Conservation (phyloP, 352 stramenopile genomes). For the Phytophthora fragariaefolia region DNA sequence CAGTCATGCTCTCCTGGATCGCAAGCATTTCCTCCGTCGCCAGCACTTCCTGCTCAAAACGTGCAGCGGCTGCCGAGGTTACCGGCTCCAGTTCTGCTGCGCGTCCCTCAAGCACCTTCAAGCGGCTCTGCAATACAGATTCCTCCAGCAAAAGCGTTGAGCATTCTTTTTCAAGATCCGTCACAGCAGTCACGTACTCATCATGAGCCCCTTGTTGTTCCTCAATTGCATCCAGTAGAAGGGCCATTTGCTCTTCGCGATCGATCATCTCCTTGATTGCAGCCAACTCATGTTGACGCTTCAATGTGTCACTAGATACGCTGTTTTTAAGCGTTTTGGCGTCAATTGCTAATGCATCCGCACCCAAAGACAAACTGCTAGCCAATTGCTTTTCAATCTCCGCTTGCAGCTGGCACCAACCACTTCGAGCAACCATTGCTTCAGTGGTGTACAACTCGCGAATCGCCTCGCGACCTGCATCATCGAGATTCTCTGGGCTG, state of each 20-base stretch:
- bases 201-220: conserved; percentile 73
- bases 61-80: conserved; percentile 32
- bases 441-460: conserved; percentile 56
- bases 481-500: conserved; percentile 41
- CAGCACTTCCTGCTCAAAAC: conserved; percentile 51
- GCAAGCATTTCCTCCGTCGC: conserved; percentile 55
- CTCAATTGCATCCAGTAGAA: conserved; percentile 79
- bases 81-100: conserved; percentile 57
- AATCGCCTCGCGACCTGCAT: conserved; percentile 45
- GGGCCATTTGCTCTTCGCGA: conserved; percentile 70
- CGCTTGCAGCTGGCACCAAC: conserved; percentile 63
- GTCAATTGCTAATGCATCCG: conserved; percentile 51
- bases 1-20: conserved; percentile 58
- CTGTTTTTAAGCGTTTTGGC: conserved; percentile 48
- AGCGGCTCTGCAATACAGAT: conserved; percentile 64
- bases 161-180: conserved; percentile 63
- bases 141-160: conserved; percentile 71
- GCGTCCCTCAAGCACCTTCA: conserved; percentile 62
- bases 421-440: conserved; percentile 56
- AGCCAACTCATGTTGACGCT: conserved; percentile 58
- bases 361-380: conserved; percentile 43
- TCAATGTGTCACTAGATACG: conserved; percentile 43
- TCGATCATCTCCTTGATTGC: conserved; percentile 76
- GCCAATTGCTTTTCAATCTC: conserved; percentile 64
- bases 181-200: conserved; percentile 65